phyloP scores from a whole-genome alignment of 208 protist genomes.

The Crithidia sp. region DNA sequence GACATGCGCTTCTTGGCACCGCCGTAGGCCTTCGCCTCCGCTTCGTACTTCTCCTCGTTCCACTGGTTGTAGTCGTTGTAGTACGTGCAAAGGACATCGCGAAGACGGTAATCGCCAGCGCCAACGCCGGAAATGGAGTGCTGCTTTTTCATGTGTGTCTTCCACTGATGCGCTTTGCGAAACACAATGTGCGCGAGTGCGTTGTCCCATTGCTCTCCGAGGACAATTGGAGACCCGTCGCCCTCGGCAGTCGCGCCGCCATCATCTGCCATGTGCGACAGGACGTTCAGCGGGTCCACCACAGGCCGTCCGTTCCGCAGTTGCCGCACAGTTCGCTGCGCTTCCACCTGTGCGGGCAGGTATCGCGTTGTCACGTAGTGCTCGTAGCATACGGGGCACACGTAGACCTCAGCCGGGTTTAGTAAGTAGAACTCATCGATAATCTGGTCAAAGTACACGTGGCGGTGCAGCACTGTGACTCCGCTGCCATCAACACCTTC shows the following conservation, averaged over 20 bases:
- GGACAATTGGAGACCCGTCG: neutral
- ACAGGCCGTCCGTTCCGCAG: conserved; percentile 44
- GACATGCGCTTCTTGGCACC: conserved; percentile 26
- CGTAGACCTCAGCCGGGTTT: conserved; percentile 78
- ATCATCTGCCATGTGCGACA: conserved; percentile 60
- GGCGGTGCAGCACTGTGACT: conserved; percentile 58
- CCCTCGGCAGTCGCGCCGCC: conserved; percentile 7
- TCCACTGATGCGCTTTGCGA: conserved; percentile 62
- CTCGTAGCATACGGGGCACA: conserved; percentile 82
- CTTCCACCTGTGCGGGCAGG: conserved; percentile 33
- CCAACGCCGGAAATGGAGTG: conserved; percentile 44
- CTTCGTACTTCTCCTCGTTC: conserved; percentile 50
- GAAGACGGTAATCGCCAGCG: conserved; percentile 71
- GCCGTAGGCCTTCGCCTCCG: conserved; percentile 5
- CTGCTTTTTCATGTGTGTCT: conserved; percentile 60
- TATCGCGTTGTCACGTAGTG: conserved; percentile 76
- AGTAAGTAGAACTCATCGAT: conserved; percentile 87
- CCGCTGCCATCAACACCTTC: conserved; percentile 18
- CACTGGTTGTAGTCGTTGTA: conserved; percentile 79
- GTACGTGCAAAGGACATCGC: conserved; percentile 75
- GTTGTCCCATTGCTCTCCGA: conserved; percentile 37
- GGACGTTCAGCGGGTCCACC: conserved; percentile 77
- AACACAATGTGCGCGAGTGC: conserved; percentile 70
- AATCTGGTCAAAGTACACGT: conserved; percentile 89
- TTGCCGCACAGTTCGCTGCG: conserved; percentile 34